Evolutionary conservation across 2,329 filamentous ascomycete species (phyloP), one percentile per base, ranked within the genome.

Genomic region (Stachybotrys echinatus): DNA sequence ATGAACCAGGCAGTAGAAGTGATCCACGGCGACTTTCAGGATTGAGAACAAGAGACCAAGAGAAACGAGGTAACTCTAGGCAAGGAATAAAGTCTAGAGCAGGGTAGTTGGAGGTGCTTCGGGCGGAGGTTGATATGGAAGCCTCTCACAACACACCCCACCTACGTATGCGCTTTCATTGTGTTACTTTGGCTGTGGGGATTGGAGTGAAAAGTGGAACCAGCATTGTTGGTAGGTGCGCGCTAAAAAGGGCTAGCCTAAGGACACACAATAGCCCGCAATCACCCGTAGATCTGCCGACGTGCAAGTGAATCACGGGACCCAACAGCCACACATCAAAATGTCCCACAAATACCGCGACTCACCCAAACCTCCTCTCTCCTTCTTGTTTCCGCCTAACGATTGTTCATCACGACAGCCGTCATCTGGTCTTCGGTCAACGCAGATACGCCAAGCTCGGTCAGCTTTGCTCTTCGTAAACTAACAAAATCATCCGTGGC

Each of bases 401-500:
- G 12, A 40, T 10, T n/a, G 6, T 39, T 48, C 40, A 44, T 47
- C 50, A 18, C 34, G 19, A 21, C 22, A 43, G 8, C 38, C 4
- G 18, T 8, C 17, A 40, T 40, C 38, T 40, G 10, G 17, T 14
- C 6, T 18, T 40, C 38, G 5, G 50, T 42, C 53, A 54, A 59
- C 50, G 45, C 52, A 50, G 48, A 45, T 12, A 23, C 14, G 12
- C 10, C 2, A 14, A 34, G 27, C 10, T 14, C 54, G 55, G 50
- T 47, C 45, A 27, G 45, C 48, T 45, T 22, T 47, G 23, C 45
- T 37, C 48, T 37, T 38, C 45, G 54, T 59, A 53, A 59, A 62
- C 60, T 62, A 62, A 62, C 60, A 38, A 48, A 50, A 14, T 18
- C 38, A 7, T 18, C 18, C 38, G 12, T 40, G 27, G 10, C 58